A percentile compares a stretch with the other conserved stretches of the same genome.
Evolutionary conservation across 768 basidiomycete genomes (phyloP).

Genomic region (Mycena filopes): DNA sequence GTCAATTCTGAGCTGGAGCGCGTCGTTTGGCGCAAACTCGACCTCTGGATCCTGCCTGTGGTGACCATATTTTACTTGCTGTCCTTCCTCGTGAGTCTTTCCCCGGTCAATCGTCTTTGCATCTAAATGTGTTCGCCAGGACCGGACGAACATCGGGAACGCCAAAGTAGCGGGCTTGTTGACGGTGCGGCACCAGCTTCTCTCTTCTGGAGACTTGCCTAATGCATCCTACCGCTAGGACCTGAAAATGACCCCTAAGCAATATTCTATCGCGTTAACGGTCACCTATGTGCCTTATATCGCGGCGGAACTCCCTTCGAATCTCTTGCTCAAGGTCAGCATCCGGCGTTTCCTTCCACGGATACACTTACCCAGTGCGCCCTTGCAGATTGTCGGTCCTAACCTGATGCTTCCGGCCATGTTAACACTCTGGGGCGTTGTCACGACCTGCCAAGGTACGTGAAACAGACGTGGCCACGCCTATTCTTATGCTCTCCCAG

Average conservation of each 20-base stretch:
- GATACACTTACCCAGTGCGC: not conserved
- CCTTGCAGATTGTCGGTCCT: slow-evolving; percentile 60
- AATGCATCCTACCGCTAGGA: slow-evolving; percentile 38
- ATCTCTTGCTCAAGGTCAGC: slow-evolving; percentile 63
- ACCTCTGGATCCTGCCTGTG: slow-evolving; percentile 58
- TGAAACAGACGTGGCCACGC: not conserved
- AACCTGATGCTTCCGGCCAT: slow-evolving; percentile 68
- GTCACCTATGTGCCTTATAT: slow-evolving; percentile 67
- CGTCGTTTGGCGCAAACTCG: slow-evolving; percentile 60
- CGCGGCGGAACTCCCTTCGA: slow-evolving; percentile 68
- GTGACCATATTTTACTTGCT: slow-evolving; percentile 62
- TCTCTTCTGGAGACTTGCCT: too few species aligned
- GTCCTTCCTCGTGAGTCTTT: slow-evolving; percentile 59
- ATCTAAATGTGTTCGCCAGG: slow-evolving; percentile 40
- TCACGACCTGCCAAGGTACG: slow-evolving; percentile 68
- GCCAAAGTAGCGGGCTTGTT: slow-evolving; percentile 73
- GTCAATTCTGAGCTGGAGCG: slow-evolving; percentile 48
- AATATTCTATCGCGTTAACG: slow-evolving; percentile 62
- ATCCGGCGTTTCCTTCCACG: not conserved
- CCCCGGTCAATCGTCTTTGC: not conserved
- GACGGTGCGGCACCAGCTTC: slow-evolving; percentile 20
- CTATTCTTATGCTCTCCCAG: slow-evolving; percentile 33
- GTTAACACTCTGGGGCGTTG: slow-evolving; percentile 76
- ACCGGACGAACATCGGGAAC: slow-evolving; percentile 67
- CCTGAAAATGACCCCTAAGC: slow-evolving; percentile 58